Conservation (phyloP, 257 asterid genomes). For the Salvia splendens region DNA sequence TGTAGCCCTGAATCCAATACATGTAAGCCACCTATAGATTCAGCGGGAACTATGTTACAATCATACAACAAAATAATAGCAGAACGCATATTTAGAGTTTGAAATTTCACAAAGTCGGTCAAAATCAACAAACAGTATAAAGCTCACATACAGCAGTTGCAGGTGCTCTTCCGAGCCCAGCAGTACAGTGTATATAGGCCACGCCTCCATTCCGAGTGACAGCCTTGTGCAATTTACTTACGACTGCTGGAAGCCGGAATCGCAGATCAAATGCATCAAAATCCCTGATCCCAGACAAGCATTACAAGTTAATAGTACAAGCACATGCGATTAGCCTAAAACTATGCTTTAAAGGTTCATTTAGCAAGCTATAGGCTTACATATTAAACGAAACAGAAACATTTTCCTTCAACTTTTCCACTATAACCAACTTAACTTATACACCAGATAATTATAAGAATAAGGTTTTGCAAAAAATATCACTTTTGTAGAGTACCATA, state of each 20-base stretch:
- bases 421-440: not conserved
- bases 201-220: constrained; percentile 76
- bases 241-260: constrained; percentile 86
- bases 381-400: not conserved
- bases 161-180: constrained; percentile 99
- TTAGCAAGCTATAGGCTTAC: not conserved
- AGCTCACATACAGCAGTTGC: constrained; percentile 68
- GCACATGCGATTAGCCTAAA: not conserved
- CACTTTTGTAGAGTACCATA: constrained; percentile 10
- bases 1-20: constrained; percentile 91
- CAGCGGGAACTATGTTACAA: constrained; percentile 7
- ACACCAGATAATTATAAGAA: not conserved
- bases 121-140: constrained; percentile 7
- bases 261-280: constrained; percentile 92
- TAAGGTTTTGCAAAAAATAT: not conserved
- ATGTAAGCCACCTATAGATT: constrained; percentile 83
- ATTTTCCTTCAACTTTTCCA: not conserved
- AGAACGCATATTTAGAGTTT: constrained; percentile 11
- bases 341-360: not conserved
- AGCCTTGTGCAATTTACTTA: constrained; percentile 72
- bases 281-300: constrained; percentile 60
- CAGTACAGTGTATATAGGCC: constrained; percentile 92
- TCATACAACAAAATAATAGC: constrained; percentile 2
- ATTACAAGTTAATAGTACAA: not conserved
- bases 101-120: constrained; percentile 1